Base-by-base conservation (phyloP, 2,329 filamentous ascomycete genomes). In the Geosmithia morbida region DNA sequence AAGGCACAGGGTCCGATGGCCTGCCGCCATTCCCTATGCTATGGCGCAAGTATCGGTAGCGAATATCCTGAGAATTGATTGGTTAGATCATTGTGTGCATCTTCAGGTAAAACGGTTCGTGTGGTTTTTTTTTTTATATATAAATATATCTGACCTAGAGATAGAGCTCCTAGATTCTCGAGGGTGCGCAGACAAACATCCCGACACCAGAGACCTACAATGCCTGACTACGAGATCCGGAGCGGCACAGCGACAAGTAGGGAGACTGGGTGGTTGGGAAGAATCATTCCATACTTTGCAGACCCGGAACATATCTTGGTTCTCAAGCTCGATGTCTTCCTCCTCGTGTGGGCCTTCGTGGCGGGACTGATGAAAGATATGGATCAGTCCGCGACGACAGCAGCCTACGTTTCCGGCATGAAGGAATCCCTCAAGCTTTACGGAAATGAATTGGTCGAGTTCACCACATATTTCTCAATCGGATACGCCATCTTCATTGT, bases 401-500 rank as follows among this genome's bases (percentile, higher is more conserved):
- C 61, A 22, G 61, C 61, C 0, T 64, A 62, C 45, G 60, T 66
- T 1, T 63, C 61, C 1, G 67, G 67, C 20, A 67, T 62, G 57
- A 51, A 49, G 48, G 58, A 54, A 46, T 41, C 33, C n/a, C 39
- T 76, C 0, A 54, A 59, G 1, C 58, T 79, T 18, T 68, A 71
- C 43, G 66, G 67, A 1, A 78, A 79, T 51, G 62, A 80, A 48
- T 62, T 78, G 30, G 77, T 78, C 46, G 71, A 75, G 48, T 58
- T 67, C 49, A 60, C 58, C 46, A 70, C 74, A 0, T 70, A 67
- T 26, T 82, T 77, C 66, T 79, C 74, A 0, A 67, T 75, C 1
- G 78, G 78, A 8, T 82, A 82, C 52, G 71, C 77, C 0, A 63
- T 81, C 59, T 62, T 64, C 0, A 59, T 67, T 39, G 58, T 62